A percentile compares a stretch with the other conserved stretches of the same genome.
phyloP scores from a whole-genome alignment of 768 basidiomycete species.

The Kwoniella dendrophila region DNA sequence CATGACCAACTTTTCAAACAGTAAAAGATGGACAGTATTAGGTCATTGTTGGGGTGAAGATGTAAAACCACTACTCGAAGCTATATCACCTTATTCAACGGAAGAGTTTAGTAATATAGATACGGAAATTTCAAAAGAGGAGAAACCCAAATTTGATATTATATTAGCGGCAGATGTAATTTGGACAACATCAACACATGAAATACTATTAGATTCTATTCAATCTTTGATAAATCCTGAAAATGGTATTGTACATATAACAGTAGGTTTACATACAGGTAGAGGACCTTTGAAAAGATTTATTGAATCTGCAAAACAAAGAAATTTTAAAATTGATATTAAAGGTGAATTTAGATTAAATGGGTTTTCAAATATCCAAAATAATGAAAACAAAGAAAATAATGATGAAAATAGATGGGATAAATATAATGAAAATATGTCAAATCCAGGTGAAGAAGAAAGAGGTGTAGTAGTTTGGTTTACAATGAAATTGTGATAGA shows the following conservation, averaged over 20 bases:
- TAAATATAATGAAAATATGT: slow-evolving; percentile 11
- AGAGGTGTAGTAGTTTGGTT: slow-evolving; percentile 47
- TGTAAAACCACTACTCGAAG: background rate
- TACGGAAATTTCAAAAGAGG: background rate
- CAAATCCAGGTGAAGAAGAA: slow-evolving; percentile 35
- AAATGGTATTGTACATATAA: slow-evolving; percentile 42
- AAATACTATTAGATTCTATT: slow-evolving; percentile 44
- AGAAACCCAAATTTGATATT: slow-evolving; percentile 36
- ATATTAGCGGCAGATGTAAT: slow-evolving; percentile 52
- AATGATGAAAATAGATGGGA: slow-evolving; percentile 42
- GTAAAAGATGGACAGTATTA: slow-evolving; percentile 35
- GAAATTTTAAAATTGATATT: slow-evolving; percentile 25
- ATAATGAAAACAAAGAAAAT: too few species aligned
- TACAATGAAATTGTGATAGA: background rate
- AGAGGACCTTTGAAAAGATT: slow-evolving; percentile 51
- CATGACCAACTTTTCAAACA: too few species aligned
- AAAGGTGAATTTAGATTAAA: slow-evolving; percentile 43
- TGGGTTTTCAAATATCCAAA: too few species aligned
- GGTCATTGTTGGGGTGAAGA: slow-evolving; percentile 51
- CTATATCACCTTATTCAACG: background rate
- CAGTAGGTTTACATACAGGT: slow-evolving; percentile 52
- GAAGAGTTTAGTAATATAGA: background rate
- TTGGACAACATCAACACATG: slow-evolving; percentile 50
- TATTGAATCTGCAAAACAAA: slow-evolving; percentile 16
- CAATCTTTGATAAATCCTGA: slow-evolving; percentile 25